Evolutionary conservation across 305 asterid genomes (phyloP).

Genomic region (Fraxinus albicans): DNA sequence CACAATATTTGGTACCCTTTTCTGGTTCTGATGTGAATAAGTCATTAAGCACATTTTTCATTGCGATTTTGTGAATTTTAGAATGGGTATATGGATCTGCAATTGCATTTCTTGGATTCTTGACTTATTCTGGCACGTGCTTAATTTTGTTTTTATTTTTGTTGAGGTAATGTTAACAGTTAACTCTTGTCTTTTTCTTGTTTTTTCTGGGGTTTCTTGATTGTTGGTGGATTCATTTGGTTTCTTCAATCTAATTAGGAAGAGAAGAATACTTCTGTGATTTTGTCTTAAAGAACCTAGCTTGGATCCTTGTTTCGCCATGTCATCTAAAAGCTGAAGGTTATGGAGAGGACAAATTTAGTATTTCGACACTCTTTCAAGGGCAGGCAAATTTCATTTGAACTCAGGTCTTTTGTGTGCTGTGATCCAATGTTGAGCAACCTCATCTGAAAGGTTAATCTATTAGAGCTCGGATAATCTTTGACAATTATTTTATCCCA

Average conservation of each 20-base stretch:
- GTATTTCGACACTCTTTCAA: neutral
- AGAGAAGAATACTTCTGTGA: neutral
- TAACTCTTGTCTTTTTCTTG: neutral
- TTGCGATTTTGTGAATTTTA: neutral
- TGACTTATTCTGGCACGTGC: neutral
- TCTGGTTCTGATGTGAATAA: neutral
- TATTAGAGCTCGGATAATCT: neutral
- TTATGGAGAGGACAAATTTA: neutral
- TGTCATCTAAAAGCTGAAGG: neutral
- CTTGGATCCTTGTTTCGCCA: neutral
- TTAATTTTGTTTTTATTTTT: neutral
- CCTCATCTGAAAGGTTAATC: neutral
- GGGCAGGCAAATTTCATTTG: neutral
- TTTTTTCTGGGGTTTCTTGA: neutral
- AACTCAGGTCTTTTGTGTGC: neutral
- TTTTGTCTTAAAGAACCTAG: neutral
- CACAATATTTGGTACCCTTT: neutral
- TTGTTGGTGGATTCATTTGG: neutral
- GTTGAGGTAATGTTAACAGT: neutral
- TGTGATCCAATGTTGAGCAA: neutral
- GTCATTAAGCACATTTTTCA: slow-evolving; percentile 9
- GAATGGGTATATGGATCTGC: slow-evolving; percentile 4
- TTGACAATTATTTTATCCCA: neutral
- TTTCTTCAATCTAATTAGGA: neutral
- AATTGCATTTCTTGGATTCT: slow-evolving; percentile 9